Evolutionary conservation across 176 grass and related monocot species (phyloP), one percentile per base, ranked within the genome.

Genomic region (Themeda triandra): DNA sequence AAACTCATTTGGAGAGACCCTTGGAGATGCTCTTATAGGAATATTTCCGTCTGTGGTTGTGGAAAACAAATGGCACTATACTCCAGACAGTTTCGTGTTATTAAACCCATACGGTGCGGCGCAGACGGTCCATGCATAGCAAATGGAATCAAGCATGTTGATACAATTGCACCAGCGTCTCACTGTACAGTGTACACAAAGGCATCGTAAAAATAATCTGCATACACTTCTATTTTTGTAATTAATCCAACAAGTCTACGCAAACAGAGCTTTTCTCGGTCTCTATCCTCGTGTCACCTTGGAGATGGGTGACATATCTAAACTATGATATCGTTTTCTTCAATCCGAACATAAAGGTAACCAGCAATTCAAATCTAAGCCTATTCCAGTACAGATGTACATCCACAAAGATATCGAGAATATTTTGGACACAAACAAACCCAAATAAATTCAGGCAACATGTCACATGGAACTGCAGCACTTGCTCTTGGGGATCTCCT

Each of bases 401-500:
- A 90, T 77, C 83, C 72, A 82, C 63, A 81, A 80, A 51, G 63
- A 83, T 67, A 2, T 3, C 73, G 18, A 70, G 49, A 89, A 82
- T 59, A 86, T 69, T 30, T 70, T 75, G 39, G 39, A 71, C 14
- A 59, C 59, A 65, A 9, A 64, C 32, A 73, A 68, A 49, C 4
- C 64, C 25, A 58, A 65, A 46, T 15, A 39, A 82, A 46, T 48
- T 12, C 7, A 1, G 15, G 30, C 18, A 25, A 69, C 28, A 30
- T 6, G 36, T 74, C 32, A 91, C 67, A 91, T 79, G 19, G 73
- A 68, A 84, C 80, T 83, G 84, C 89, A 91, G 85, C 84, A 86
- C 60, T 91, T 91, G 80, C 80, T 80, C 89, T 87, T 91, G 2
- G 84, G 85, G 68, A 91, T 87, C 59, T 91, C 89, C 60, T 91